phyloP scores from a whole-genome alignment of 2,329 filamentous ascomycete species.

The Penicillium sp. region DNA sequence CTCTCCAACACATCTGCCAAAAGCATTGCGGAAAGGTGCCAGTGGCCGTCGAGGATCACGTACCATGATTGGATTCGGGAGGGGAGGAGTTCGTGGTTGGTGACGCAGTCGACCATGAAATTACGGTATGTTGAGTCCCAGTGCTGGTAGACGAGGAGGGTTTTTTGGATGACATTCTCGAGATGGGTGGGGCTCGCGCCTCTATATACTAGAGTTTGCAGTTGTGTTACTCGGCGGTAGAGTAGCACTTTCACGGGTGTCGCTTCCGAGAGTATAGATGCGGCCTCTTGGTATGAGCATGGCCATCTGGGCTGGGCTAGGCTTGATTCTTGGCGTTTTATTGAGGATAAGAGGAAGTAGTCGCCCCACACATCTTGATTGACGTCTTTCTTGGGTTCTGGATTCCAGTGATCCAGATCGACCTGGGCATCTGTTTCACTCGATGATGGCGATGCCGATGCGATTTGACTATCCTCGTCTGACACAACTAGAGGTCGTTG shows the following conservation, averaged over 20 bases:
- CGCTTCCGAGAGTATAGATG: constrained; percentile 53
- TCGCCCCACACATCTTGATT: constrained; percentile 43
- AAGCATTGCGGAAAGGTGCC: constrained; percentile 59
- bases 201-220: constrained; percentile 56
- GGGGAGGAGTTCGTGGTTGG: constrained; percentile 53
- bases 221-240: constrained; percentile 58
- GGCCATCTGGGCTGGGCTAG: constrained; percentile 50
- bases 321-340: constrained; percentile 4
- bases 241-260: constrained; percentile 62
- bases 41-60: constrained; percentile 59
- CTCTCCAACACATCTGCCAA: constrained; percentile 57
- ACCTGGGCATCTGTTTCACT: neutral
- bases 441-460: constrained; percentile 5
- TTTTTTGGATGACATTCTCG: constrained; percentile 52
- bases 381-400: constrained; percentile 6
- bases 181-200: constrained; percentile 40
- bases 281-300: constrained; percentile 56
- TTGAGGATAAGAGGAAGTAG: constrained; percentile 33
- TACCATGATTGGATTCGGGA: constrained; percentile 62
- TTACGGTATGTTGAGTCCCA: constrained; percentile 57
- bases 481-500: constrained; percentile 48
- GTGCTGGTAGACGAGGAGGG: constrained; percentile 55
- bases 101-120: constrained; percentile 56
- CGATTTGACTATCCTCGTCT: constrained; percentile 50
- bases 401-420: constrained; percentile 13